Percentiles rank a stretch among this genome's conserved stretches.
Evolutionary conservation across 257 asterid species (phyloP).

Genomic region (Penstemon davidsonii): DNA sequence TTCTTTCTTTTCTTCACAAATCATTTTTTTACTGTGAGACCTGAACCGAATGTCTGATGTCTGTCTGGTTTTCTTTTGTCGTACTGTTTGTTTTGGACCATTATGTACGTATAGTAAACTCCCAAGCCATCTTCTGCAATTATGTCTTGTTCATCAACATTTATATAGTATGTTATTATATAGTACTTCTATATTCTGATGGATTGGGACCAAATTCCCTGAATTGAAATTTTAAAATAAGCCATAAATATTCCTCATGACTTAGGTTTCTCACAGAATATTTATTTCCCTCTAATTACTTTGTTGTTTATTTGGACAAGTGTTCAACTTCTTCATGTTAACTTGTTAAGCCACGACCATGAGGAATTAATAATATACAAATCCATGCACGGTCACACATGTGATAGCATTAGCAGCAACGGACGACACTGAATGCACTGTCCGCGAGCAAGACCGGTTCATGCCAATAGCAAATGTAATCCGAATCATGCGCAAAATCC

Average conservation of each 20-base stretch:
- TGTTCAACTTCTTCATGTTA: neutral
- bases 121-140: neutral
- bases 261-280: too few species aligned
- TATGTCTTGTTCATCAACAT: neutral
- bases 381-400: too few species aligned
- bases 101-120: neutral
- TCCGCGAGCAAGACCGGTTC: constrained; percentile 81
- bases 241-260: too few species aligned
- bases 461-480: constrained; percentile 97
- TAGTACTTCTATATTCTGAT: neutral
- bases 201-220: neutral
- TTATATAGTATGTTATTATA: too few species aligned
- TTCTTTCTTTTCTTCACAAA: too few species aligned
- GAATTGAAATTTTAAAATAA: neutral
- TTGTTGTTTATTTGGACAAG: neutral
- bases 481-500: constrained; percentile 82
- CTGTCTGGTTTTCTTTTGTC: neutral
- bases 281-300: too few species aligned
- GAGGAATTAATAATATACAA: too few species aligned
- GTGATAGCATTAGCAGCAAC: too few species aligned
- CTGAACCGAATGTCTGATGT: too few species aligned
- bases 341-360: too few species aligned
- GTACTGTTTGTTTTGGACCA: neutral
- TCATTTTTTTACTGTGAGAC: too few species aligned
- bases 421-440: constrained; percentile 48